A percentile compares a stretch with the other conserved stretches of the same genome.
These are phyloP conservation scores for Pezicula carpinea DNA, from an alignment of 2,329 filamentous ascomycete genomes.

Conservation along the genomic window DNA sequence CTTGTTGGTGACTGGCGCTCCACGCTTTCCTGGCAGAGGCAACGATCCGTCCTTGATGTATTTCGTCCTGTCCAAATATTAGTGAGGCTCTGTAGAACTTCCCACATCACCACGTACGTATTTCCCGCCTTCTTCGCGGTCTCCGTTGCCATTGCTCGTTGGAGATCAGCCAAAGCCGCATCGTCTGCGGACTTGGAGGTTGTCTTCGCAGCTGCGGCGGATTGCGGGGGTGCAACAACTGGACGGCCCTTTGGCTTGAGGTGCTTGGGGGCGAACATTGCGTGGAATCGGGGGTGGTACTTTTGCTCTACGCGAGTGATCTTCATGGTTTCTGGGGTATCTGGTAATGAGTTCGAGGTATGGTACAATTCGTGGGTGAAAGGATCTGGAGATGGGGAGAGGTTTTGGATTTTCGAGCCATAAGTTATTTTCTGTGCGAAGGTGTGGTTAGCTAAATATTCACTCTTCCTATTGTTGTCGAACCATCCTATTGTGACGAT, in stretches of 20 bases:
- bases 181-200: constrained; percentile 38
- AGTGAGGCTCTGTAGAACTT: constrained; percentile 19
- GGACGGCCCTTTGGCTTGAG: constrained; percentile 3
- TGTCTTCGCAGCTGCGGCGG: constrained; percentile 18
- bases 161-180: constrained; percentile 46
- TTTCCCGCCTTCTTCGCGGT: constrained; percentile 42
- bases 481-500: constrained; percentile 8
- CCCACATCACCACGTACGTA: constrained; percentile 32
- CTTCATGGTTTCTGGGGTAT: constrained; percentile 6
- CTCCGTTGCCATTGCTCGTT: constrained; percentile 38
- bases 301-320: constrained; percentile 1
- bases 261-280: background rate
- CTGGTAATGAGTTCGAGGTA: constrained; percentile 41
- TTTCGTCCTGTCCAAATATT: constrained; percentile 33
- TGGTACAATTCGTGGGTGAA: constrained; percentile 52
- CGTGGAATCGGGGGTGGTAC: background rate
- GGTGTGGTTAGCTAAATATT: constrained; percentile 13
- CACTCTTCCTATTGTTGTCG: constrained; percentile 3
- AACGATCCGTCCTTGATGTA: constrained; percentile 30
- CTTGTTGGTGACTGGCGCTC: constrained; percentile 16
- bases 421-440: constrained; percentile 46
- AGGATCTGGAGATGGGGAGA: constrained; percentile 40
- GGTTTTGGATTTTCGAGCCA: constrained; percentile 44
- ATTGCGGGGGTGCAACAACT: constrained; percentile 1
- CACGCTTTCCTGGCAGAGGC: constrained; percentile 16